Evolutionary conservation across 306 rosid genomes (phyloP), one percentile per base, ranked within the genome.

Genomic region (Malus orientalis): DNA sequence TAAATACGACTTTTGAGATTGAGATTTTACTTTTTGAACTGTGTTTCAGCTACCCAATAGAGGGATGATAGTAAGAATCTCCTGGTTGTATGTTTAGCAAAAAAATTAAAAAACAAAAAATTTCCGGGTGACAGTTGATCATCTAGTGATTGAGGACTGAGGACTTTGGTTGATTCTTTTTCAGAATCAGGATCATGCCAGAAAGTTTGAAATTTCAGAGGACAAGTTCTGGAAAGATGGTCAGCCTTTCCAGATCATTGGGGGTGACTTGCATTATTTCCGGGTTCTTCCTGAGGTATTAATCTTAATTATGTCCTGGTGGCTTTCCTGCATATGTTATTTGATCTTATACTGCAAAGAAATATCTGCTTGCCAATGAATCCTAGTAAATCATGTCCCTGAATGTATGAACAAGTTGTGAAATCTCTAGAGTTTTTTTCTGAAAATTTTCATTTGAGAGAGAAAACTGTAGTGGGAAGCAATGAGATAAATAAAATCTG

Each of bases 181-280:
- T 29, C 74, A 68, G 74, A 71, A 32, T 70, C 87, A 86, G 91
- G 92, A 70, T 67, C 63, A 69, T 69, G 69, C 75, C 58, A 84
- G 81, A 70, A 88, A 88, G 77, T 93, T 93, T 74, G 92, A 85
- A 82, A 89, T 93, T 70, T 80, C 78, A 29, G 79, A 69, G 18
- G 98, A 93, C 73, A 88, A 78, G 87, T 91, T 93, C 82, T 91
- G 98, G 98, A 91, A 87, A 85, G 97, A 91, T 82, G 96, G 90
- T 61, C 62, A 83, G 47, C 91, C 88, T 33, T 93, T 93, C 86
- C 95, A 61, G 88, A 91, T 93, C 77, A 92, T 95, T 62, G 98
- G 98, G 44, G 98, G 98, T 7, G 97, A 92, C 84, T 67, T 92
- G 93, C 98, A 92, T 79, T 95, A 92, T 81, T 95, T 95, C 77